Base-by-base conservation (phyloP, 257 asterid genomes). In the Solanum lignicaule region DNA sequence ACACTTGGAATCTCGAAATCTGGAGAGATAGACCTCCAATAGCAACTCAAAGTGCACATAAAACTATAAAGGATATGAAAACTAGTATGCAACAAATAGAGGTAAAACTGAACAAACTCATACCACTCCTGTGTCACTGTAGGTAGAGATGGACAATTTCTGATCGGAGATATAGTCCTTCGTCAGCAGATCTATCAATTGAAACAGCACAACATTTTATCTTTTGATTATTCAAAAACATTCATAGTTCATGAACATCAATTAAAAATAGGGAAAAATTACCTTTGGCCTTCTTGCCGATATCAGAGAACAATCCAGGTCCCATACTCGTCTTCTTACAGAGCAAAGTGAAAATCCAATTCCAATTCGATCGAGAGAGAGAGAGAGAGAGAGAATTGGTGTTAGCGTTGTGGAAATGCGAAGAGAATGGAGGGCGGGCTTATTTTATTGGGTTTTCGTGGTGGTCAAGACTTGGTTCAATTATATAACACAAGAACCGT, bases 231-330 rank as follows among this genome's bases (percentile, higher is more conserved):
- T 43, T 27, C n/a, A 15, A 43, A 43, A 8, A 43, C 36, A 39
- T 48, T 48, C 60, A 18, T 74, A 36, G 20, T 43, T 36, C 23
- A 29, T 14, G 11, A 69, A 69, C 75, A 68, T 5, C 41, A 33
- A 73, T 18, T 7, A 33, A 76, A 76, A 23, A 36, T 87, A 0
- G 13, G 13, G 88, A 84, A 90, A 60, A 82, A 81, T 10, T 88
- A 93, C 99, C 99, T 95, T 91, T 97, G 91, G 99, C 98, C 87
- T 92, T 93, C 90, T 93, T 97, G 93, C 98, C 99, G 86, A 97
- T 93, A 89, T 95, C 98, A 29, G 98, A 91, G 95, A 95, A 95
- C 85, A 95, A 94, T 38, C 98, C 98, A 27, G 99, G 99, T 78
- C 98, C 99, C 66, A 74, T 94, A 91, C 96, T 95, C 98, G 93